Evolutionary conservation across 2,329 filamentous ascomycete genomes (phyloP).

Genomic region (Alternaria rosae): DNA sequence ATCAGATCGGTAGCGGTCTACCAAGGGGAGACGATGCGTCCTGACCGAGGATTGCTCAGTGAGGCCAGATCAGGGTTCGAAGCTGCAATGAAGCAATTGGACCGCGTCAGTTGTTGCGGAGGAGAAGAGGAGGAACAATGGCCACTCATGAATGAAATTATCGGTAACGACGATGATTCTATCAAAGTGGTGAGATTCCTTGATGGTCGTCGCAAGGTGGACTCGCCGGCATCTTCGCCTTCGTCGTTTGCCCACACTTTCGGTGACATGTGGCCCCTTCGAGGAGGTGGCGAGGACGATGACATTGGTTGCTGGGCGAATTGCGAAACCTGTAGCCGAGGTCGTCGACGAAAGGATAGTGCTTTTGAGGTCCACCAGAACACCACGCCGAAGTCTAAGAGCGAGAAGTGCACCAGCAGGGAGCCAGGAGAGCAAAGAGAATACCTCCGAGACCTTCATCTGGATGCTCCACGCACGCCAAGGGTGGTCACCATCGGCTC

Average conservation of each 20-base stretch:
- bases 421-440: neutral
- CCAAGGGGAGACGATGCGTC: constrained; percentile 3
- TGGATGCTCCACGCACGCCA: neutral
- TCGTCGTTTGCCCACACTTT: neutral
- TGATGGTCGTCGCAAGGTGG: neutral
- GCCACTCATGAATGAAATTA: neutral
- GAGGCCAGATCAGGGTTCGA: constrained; percentile 2
- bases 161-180: neutral
- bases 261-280: neutral
- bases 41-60: neutral
- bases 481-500: neutral
- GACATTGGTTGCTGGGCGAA: neutral
- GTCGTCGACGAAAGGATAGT: constrained; percentile 1
- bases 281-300: neutral
- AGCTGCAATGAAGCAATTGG: constrained; percentile 2
- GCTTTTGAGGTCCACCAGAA: neutral
- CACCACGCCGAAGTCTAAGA: neutral
- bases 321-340: neutral
- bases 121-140: neutral
- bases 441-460: neutral
- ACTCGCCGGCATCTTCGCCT: neutral
- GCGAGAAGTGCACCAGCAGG: neutral
- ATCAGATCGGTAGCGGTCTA: neutral
- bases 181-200: constrained; percentile 2
- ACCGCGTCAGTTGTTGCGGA: neutral